phyloP scores from a whole-genome alignment of 306 rosid genomes.

The Fragaria ananassa region DNA sequence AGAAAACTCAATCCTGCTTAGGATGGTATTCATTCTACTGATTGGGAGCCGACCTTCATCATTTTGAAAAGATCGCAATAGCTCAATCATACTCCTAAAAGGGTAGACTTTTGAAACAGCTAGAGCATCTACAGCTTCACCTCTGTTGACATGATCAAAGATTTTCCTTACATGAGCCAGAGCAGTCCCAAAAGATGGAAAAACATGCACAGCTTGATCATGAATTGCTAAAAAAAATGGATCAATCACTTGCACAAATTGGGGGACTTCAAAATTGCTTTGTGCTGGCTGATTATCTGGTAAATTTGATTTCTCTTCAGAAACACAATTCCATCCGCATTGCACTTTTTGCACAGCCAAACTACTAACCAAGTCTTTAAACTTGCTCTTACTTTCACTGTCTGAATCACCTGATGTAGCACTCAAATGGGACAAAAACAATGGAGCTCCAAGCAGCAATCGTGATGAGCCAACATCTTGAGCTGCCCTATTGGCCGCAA shows the following conservation, averaged over 20 bases:
- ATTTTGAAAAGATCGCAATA: conserved; percentile 52
- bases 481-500: conserved; percentile 59
- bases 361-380: conserved; percentile 39
- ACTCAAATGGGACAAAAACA: conserved; percentile 7
- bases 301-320: conserved; percentile 15
- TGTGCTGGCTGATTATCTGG: conserved; percentile 28
- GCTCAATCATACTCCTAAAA: conserved; percentile 60
- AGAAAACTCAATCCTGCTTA: conserved; percentile 34
- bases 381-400: conserved; percentile 26
- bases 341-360: conserved; percentile 45
- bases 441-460: conserved; percentile 41
- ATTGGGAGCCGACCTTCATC: conserved; percentile 39
- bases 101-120: conserved; percentile 54
- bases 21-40: conserved; percentile 16
- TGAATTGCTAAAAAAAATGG: conserved; percentile 55
- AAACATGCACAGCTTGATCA: conserved; percentile 30
- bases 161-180: conserved; percentile 58
- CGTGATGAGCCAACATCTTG: conserved; percentile 51
- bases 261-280: conserved; percentile 41
- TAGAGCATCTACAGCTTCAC: conserved; percentile 46
- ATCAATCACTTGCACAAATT: conserved; percentile 56
- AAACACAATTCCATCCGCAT: conserved; percentile 13
- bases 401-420: not conserved
- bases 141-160: conserved; percentile 50
- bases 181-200: conserved; percentile 58